phyloP scores from a whole-genome alignment of 2,329 filamentous ascomycete genomes.

The Epichloe brachyelytri region DNA sequence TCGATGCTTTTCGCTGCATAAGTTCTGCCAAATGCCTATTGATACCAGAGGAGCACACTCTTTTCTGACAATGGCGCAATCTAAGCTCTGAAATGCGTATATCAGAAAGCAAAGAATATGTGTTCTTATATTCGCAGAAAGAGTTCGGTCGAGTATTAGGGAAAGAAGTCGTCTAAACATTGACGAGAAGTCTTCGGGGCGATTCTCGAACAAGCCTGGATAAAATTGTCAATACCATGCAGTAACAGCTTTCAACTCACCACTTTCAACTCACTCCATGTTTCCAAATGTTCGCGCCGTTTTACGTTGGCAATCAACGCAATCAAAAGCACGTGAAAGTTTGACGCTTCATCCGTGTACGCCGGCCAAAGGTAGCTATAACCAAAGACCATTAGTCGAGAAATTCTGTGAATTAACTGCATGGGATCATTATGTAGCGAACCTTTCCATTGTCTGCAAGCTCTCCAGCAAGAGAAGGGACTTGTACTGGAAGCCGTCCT shows the following conservation, averaged over 20 bases:
- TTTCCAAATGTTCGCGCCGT: slow-evolving; percentile 70
- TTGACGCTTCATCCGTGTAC: slow-evolving; percentile 77
- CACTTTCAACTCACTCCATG: slow-evolving; percentile 53
- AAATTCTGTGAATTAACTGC: not conserved
- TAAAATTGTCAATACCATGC: slow-evolving; percentile 7
- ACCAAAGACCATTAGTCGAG: not conserved
- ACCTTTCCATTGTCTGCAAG: slow-evolving; percentile 79
- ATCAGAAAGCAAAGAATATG: slow-evolving; percentile 86
- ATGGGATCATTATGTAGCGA: slow-evolving; percentile 6
- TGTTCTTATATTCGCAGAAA: slow-evolving; percentile 55
- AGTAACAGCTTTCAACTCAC: not conserved
- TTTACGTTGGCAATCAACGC: slow-evolving; percentile 80
- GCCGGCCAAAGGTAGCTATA: slow-evolving; percentile 84
- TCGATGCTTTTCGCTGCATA: slow-evolving; percentile 63
- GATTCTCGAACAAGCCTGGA: slow-evolving; percentile 60
- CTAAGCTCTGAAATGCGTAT: slow-evolving; percentile 83
- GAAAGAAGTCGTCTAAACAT: slow-evolving; percentile 85
- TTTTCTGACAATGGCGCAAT: slow-evolving; percentile 78
- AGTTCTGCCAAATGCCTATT: slow-evolving; percentile 90
- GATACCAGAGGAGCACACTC: slow-evolving; percentile 93
- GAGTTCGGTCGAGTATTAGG: slow-evolving; percentile 62
- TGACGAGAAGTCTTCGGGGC: slow-evolving; percentile 69
- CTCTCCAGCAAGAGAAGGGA: slow-evolving; percentile 77
- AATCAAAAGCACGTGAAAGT: slow-evolving; percentile 81
- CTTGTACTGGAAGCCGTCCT: slow-evolving; percentile 63